Percentiles rank a stretch among this genome's conserved stretches.
Conservation (phyloP, 78 protist species). For the Parvularia atlantis region DNA sequence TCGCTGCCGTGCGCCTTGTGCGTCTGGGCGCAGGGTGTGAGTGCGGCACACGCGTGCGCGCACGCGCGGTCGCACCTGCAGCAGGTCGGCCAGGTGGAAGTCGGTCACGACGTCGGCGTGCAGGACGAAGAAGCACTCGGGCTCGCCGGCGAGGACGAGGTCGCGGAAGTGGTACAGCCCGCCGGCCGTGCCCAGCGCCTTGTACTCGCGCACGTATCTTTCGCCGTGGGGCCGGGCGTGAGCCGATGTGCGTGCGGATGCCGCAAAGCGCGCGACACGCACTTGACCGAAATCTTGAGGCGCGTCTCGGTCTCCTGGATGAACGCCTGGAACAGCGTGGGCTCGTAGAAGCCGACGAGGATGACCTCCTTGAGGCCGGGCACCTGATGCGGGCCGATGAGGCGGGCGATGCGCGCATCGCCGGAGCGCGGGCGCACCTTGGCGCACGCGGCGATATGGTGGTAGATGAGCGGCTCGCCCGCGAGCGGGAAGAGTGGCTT, state of each 20-base stretch:
- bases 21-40: background rate
- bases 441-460: constrained; percentile 18
- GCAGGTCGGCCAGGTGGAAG: background rate
- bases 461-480: constrained; percentile 22
- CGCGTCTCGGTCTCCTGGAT: background rate
- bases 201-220: constrained; percentile 20
- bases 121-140: constrained; percentile 7
- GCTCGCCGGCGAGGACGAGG: constrained; percentile 5
- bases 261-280: background rate
- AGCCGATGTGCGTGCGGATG: background rate
- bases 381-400: constrained; percentile 1
- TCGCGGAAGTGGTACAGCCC: constrained; percentile 29
- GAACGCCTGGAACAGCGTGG: background rate
- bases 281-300: background rate
- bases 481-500: constrained; percentile 43
- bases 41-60: too few species aligned
- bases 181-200: constrained; percentile 33
- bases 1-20: too few species aligned
- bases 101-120: background rate
- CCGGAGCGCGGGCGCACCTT: background rate
- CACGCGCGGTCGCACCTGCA: too few species aligned
- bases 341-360: constrained; percentile 30
- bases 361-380: constrained; percentile 1
- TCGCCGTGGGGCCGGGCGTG: too few species aligned
- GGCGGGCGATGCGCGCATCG: background rate